Base-by-base conservation (phyloP, 2,329 filamentous ascomycete species). In the Alternaria triticina region DNA sequence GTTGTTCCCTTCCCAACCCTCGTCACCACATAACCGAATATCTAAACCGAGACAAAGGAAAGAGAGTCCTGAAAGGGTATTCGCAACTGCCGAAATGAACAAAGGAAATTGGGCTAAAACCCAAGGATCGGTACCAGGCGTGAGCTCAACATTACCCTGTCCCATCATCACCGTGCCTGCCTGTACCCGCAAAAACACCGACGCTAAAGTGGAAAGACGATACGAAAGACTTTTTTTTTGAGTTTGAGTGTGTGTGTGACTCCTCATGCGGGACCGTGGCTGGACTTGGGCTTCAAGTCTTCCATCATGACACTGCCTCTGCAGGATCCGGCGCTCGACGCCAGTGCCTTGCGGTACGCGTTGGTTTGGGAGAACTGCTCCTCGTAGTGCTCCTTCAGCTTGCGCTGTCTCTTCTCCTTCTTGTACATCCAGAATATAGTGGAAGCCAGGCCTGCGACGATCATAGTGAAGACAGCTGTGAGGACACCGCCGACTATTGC, bases 331-430 rank as follows among this genome's bases (percentile, higher is more conserved):
- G 59, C 62, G 13, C 45, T 67, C 9, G 68, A 64, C 3, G 70
- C 69, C 30, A 74, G 55, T 5, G 70, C 70, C 55, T 69, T 69
- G 22, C 73, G 62, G 40, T 75, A 76, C 6, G 74, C 71, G 40
- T 67, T 72, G 6, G 65, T 74, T 49, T 74, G 70, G 1, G 66
- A 64, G 52, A 77, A 75, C 45, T 77, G 75, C 63, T 69, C 69
- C 54, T 77, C 75, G 55, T 77, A 77, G 54, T 77, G 75, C 52
- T 79, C 74, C 59, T 78, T 79, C 9, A 78, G 62, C 23, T 61
- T 74, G 28, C 75, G 65, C 51, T 78, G 75, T 33, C 68, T 64
- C 61, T 71, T 73, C 46, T 79, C 77, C n/a, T 61, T 67, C 61
- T 71, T 73, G 52, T 70, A 58, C 59, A 77, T 64, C 73, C 73